These are phyloP conservation scores for Mikania micrantha DNA, from an alignment of 129 eudicot genomes.

Conservation along the genomic window DNA sequence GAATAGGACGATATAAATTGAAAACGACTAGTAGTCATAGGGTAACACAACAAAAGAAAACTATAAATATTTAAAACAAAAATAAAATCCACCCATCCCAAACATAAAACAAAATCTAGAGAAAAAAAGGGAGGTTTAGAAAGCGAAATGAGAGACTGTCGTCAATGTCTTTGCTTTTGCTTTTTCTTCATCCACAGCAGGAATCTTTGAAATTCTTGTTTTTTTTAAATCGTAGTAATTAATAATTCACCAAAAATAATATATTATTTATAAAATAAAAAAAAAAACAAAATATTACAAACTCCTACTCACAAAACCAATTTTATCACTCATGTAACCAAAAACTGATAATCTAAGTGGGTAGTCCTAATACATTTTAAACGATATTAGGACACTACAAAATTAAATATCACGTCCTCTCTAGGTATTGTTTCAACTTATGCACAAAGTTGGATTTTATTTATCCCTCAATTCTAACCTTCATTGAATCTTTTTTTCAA, in stretches of 20 bases:
- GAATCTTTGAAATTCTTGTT: slow-evolving; percentile 45
- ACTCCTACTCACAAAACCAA: neutral
- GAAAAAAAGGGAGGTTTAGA: slow-evolving; percentile 23
- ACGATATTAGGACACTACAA: no score
- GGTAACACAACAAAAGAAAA: slow-evolving; percentile 22
- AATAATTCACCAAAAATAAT: slow-evolving; percentile 6
- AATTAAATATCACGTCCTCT: no score
- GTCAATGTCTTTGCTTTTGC: slow-evolving; percentile 32
- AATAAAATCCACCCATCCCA: slow-evolving; percentile 5
- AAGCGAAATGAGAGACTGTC: slow-evolving; percentile 58
- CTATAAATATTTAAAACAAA: no score
- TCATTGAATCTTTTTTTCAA: no score
- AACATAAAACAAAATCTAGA: slow-evolving; percentile 3
- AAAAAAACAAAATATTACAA: neutral
- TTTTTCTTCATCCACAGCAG: slow-evolving; percentile 36
- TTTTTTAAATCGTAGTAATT: no score
- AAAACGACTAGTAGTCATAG: slow-evolving; percentile 17
- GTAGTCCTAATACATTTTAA: no score
- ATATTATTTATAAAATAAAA: neutral
- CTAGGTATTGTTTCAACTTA: no score
- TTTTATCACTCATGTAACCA: neutral
- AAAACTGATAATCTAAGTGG: no score
- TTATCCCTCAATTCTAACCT: no score
- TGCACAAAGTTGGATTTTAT: no score
- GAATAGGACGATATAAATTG: no score